A percentile compares a stretch with the other conserved stretches of the same genome.
Conservation (phyloP, 1,139 yeast genomes). For the Geotrichum carabidarum region DNA sequence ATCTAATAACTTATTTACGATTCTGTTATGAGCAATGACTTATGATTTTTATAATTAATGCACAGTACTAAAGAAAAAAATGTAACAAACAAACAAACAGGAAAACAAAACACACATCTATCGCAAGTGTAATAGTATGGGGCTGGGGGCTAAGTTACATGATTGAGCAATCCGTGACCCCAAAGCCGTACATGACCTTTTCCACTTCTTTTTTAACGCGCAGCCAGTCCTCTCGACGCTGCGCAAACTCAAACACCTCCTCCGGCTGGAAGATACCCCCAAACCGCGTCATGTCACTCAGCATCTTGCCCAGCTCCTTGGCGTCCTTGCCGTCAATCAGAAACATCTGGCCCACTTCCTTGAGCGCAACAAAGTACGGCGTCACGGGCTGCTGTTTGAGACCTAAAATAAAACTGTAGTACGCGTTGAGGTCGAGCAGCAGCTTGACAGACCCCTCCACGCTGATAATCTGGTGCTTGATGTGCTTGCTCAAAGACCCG, state of each 20-base stretch:
- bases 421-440: slow-evolving; percentile 53
- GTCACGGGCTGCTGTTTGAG: slow-evolving; percentile 64
- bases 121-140: neutral
- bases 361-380: slow-evolving; percentile 75
- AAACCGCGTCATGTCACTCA: slow-evolving; percentile 78
- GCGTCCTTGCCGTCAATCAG: slow-evolving; percentile 72
- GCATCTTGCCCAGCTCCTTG: slow-evolving; percentile 75
- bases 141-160: slow-evolving; percentile 39
- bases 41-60: neutral
- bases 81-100: neutral
- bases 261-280: slow-evolving; percentile 89
- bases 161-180: slow-evolving; percentile 50
- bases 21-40: neutral
- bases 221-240: slow-evolving; percentile 82
- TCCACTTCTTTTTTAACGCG: slow-evolving; percentile 74
- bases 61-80: neutral
- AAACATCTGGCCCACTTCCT: slow-evolving; percentile 77
- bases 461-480: slow-evolving; percentile 57
- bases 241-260: slow-evolving; percentile 88
- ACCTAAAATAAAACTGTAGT: slow-evolving; percentile 63
- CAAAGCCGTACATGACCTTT: slow-evolving; percentile 90
- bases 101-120: neutral
- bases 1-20: neutral
- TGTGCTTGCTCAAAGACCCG: slow-evolving; percentile 65
- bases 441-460: slow-evolving; percentile 77